Base-by-base conservation (phyloP, 306 rosid genomes). In the Corylus heterophylla region DNA sequence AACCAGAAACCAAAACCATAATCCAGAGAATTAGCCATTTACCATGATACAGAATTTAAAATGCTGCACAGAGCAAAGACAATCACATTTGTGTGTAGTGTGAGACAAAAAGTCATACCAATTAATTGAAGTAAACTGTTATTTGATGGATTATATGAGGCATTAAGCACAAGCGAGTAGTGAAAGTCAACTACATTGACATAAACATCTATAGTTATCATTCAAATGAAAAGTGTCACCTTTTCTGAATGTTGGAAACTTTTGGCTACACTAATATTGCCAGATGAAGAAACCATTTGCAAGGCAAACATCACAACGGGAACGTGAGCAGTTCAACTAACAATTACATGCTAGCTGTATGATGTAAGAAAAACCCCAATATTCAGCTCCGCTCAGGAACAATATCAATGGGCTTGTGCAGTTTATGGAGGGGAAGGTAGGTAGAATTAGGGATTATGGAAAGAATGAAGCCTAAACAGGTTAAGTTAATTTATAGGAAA, bases 241-340 rank as follows among this genome's bases (percentile, higher is more conserved):
- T 64, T 64, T n/a, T 64, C 13, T 5, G 12, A 62, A 39, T 7
- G 64, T 58, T 25, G 69, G 69, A 22, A 62, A 13, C 14, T 62
- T 62, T 12, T 27, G 8, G 44, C 69, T 62, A 62, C 37, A 62
- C 44, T 27, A 13, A 62, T 47, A 64, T 31, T 58, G 44, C 48
- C 35, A 29, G 12, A 64, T 35, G 48, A 64, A 64, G 45, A n/a
- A 62, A 62, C 68, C 68, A 62, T 62, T 62, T 62, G 42, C 68
- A 2, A 62, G 68, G 68, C 68, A 35, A 14, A 35, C 48, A 64
- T 64, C 48, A 35, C 48, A 64, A 17, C 2, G 22, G 22, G 48
- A 64, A 64, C 48, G 14, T 64, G 11, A 31, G 71, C 14, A 64
- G 48, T 39, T 62, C 71, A 64, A 64, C 48, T 13, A 16, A 64